Conservation (phyloP, 78 protist species). For the Paratrimastix pyriformis region DNA sequence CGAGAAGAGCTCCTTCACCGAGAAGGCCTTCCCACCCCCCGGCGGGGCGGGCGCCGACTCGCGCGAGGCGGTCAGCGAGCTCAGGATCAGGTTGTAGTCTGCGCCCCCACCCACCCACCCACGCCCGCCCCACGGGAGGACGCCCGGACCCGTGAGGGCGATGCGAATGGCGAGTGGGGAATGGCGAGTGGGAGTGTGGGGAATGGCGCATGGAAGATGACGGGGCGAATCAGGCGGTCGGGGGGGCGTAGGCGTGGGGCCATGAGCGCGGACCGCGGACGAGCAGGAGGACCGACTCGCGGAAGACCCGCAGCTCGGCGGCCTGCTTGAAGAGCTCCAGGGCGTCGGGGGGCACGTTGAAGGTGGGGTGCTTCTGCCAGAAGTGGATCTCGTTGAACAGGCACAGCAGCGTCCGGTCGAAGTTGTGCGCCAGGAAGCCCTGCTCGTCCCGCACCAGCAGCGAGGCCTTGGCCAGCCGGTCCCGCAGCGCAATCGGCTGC, state of each 20-base stretch:
- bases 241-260: too few relatives aligned
- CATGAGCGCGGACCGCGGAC: too few relatives aligned
- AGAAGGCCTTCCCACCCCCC: too few relatives aligned
- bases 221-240: conserved; percentile 21
- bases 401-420: conserved; percentile 38
- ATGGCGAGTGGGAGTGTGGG: too few relatives aligned
- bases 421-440: conserved; percentile 30
- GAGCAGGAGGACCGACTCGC: conserved; percentile 50
- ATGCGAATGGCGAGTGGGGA: too few relatives aligned
- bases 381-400: conserved; percentile 44
- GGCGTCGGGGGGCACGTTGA: conserved; percentile 34
- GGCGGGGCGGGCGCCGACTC: too few relatives aligned
- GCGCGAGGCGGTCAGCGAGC: too few relatives aligned
- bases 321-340: conserved; percentile 18
- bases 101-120: too few relatives aligned
- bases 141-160: too few relatives aligned
- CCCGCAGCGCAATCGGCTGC: background rate
- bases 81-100: too few relatives aligned
- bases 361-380: conserved; percentile 37
- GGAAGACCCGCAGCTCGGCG: conserved; percentile 38
- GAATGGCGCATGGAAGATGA: background rate
- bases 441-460: conserved; percentile 11
- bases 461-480: background rate
- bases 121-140: too few relatives aligned
- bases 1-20: conserved; percentile 43